Evolutionary conservation across 2,329 filamentous ascomycete genomes (phyloP), one percentile per base, ranked within the genome.

Genomic region (Coniochaeta sp.): DNA sequence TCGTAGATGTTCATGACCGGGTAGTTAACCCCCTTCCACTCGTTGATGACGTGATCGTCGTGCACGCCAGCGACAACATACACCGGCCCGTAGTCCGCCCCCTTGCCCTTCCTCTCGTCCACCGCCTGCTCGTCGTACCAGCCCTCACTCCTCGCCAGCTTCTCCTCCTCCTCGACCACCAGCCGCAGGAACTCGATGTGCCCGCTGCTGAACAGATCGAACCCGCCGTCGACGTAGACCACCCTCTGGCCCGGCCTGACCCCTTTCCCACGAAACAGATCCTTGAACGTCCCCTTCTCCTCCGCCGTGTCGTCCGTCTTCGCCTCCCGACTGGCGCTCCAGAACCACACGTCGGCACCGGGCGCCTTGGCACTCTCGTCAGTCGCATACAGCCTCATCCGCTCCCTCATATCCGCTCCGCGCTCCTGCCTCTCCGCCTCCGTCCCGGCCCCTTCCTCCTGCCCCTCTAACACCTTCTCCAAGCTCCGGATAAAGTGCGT

Each of bases 1-100:
- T 99, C 95, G 69, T 93, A 96, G 61, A 96, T 93, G 78, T 98
- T 99, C 95, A 99, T 99, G 77, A 99, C 98, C 28, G 95, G 95
- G 72, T 97, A 99, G 77, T 99, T 99, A 68, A 97, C 83, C 38
- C 95, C 93, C 76, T 98, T 98, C 89, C 92, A 96, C 68, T 89
- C 81, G 75, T 99, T 99, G 74, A 99, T 96, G 62, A 96, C 92
- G 64, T 89, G 86, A 72, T 99, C 95, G 69, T 96, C 90, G 74
- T 99, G 95, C 26, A 99, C 88, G 57, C 95, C 95, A 2, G 91
- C 93, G 50, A 98, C 85, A n/a, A 99, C 83, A 71, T 91, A 98
- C 7, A 87, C 89, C 0, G 92, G 91, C 0, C 84, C 81, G 69
- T 96, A 96, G 73, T 96, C 90, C 54, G 81, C 81, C 17, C 89